These are phyloP conservation scores for Chlorella sp. DNA, from an alignment of 139 green algal genomes.

Conservation along the genomic window DNA sequence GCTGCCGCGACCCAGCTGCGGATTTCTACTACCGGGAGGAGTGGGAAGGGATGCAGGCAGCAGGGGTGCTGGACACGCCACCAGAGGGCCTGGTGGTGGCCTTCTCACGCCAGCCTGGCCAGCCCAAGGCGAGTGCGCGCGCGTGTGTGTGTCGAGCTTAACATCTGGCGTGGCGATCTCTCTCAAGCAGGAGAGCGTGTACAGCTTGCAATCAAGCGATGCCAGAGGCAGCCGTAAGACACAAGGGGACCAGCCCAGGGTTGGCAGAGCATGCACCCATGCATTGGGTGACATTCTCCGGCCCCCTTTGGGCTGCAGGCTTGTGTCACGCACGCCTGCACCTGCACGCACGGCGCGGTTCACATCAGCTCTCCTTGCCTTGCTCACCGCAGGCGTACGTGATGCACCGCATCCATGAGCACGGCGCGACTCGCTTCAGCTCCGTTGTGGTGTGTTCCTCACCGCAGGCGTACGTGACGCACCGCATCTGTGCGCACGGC, in stretches of 20 bases:
- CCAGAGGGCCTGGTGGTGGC: conserved; percentile 58
- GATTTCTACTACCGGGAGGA: conserved; percentile 83
- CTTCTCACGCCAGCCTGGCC: conserved; percentile 57
- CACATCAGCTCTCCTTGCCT: neutral
- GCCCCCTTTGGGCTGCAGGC: too few species aligned
- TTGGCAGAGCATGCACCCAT: too few species aligned
- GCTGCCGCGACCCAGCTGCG: conserved; percentile 56
- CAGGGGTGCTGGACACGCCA: conserved; percentile 35
- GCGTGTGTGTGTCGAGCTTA: too few species aligned
- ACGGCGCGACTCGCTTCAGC: neutral
- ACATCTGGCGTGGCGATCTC: too few species aligned
- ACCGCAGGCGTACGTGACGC: neutral
- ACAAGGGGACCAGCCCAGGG: too few species aligned
- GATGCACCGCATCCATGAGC: neutral
- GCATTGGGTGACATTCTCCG: too few species aligned
- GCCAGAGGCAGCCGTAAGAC: too few species aligned
- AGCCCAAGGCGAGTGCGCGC: conserved; percentile 17
- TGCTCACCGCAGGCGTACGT: neutral
- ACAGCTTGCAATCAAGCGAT: too few species aligned
- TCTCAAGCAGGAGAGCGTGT: too few species aligned
- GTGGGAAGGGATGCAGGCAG: conserved; percentile 45
- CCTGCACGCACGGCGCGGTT: neutral
- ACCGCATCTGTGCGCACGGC: conserved; percentile 49
- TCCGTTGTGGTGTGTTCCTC: conserved; percentile 4
- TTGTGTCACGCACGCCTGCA: too few species aligned